Evolutionary conservation across 192 early-diverging fungal species (phyloP).

Genomic region (Backusella sp.): DNA sequence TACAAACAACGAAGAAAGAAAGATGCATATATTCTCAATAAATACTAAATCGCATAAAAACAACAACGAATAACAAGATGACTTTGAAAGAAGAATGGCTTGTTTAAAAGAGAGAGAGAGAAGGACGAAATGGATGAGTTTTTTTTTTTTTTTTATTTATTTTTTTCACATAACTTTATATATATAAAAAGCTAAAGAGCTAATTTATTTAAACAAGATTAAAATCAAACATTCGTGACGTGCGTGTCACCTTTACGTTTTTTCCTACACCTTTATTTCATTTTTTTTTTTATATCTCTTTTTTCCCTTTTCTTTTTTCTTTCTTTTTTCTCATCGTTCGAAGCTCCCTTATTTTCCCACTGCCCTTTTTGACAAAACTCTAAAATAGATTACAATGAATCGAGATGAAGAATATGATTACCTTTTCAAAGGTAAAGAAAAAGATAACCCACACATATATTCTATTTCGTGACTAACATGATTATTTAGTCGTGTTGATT

Average conservation of each 20-base stretch:
- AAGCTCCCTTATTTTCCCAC: neutral
- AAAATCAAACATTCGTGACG: conserved; percentile 1
- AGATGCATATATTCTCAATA: neutral
- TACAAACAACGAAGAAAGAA: neutral
- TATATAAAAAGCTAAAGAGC: neutral
- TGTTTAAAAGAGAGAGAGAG: no score
- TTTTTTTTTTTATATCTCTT: neutral
- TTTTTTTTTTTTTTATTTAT: neutral
- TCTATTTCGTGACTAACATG: neutral
- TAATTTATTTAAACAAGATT: conserved; percentile 3
- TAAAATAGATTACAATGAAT: neutral
- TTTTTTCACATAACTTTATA: neutral
- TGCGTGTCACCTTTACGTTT: neutral
- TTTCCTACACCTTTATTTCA: neutral
- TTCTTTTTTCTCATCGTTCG: neutral
- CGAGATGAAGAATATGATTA: conserved; percentile 21
- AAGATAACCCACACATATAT: neutral
- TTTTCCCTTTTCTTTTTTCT: conserved; percentile 4
- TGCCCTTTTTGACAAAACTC: neutral
- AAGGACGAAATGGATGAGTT: no score
- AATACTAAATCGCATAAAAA: neutral
- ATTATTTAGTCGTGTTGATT: conserved; percentile 76
- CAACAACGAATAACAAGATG: neutral
- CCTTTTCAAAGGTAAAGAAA: conserved; percentile 17
- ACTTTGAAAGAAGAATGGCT: no score